Conservation (phyloP, 75 land plant species). For the Cunninghamia lanceolata region DNA sequence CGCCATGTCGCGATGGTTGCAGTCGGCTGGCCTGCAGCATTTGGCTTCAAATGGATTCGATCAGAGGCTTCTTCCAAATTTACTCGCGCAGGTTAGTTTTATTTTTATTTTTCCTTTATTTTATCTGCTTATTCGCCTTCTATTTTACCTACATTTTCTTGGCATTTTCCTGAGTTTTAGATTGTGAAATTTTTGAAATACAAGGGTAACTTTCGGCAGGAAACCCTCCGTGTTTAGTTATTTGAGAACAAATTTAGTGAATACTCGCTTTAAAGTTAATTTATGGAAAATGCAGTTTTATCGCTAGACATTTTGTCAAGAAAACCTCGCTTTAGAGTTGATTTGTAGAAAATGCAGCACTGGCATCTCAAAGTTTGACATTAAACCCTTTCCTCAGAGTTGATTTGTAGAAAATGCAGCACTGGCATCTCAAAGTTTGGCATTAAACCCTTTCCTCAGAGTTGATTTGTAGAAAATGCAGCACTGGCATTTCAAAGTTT, state of each 20-base stretch:
- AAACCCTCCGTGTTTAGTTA: background rate
- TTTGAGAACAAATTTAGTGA: background rate
- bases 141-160: constrained; percentile 7
- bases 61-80: constrained; percentile 40
- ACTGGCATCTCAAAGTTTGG: background rate
- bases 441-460: background rate
- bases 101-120: background rate
- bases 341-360: background rate
- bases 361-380: background rate
- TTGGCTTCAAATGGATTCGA: constrained; percentile 45
- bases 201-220: no score
- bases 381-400: background rate
- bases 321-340: background rate
- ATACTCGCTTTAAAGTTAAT: background rate
- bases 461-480: background rate
- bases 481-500: background rate
- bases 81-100: constrained; percentile 35
- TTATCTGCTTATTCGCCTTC: background rate
- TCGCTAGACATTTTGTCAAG: background rate
- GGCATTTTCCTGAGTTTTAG: no score
- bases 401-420: background rate
- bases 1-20: constrained; percentile 45
- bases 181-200: no score
- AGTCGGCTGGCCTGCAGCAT: constrained; percentile 51
- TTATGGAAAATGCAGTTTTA: background rate